Conservation (phyloP, 805 yeast species). For the Spathaspora hagerdaliae region DNA sequence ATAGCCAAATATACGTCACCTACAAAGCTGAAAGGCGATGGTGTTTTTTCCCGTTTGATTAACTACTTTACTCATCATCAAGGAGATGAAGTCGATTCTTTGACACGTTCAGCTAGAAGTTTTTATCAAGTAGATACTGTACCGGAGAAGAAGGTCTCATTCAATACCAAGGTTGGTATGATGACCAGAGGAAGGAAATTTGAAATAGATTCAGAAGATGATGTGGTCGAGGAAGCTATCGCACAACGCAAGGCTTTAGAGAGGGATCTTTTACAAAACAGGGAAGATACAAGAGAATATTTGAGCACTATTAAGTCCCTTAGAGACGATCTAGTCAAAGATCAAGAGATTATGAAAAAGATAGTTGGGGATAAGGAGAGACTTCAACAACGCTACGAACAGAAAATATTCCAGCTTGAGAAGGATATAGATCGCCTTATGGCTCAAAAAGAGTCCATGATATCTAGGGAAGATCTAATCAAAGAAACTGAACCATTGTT, state of each 20-base stretch:
- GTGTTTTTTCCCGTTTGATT: conserved; percentile 5
- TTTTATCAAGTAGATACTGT: conserved; percentile 7
- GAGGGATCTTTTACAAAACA: background rate
- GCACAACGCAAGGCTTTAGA: background rate
- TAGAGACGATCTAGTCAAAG: too few relatives aligned
- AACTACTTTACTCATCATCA: conserved; percentile 8
- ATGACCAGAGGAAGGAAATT: background rate
- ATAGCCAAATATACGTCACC: background rate
- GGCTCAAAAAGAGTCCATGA: background rate
- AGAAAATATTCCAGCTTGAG: conserved; percentile 5
- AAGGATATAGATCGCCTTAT: conserved; percentile 1
- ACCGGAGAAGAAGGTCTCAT: conserved; percentile 12
- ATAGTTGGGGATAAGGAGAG: background rate
- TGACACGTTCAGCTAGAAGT: conserved; percentile 15
- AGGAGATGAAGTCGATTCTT: conserved; percentile 11
- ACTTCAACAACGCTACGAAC: background rate
- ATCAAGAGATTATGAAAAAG: background rate
- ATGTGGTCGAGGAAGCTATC: conserved; percentile 12
- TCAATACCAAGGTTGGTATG: conserved; percentile 5
- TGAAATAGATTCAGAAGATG: conserved; percentile 9
- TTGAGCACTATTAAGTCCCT: background rate
- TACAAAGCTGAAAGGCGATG: conserved; percentile 1
- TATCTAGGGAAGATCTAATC: conserved; percentile 1
- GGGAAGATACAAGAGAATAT: background rate
- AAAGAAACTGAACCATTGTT: conserved; percentile 4